A percentile compares a stretch with the other conserved stretches of the same genome.
Conservation (phyloP, 768 basidiomycete species). For the Boletellus sp. region DNA sequence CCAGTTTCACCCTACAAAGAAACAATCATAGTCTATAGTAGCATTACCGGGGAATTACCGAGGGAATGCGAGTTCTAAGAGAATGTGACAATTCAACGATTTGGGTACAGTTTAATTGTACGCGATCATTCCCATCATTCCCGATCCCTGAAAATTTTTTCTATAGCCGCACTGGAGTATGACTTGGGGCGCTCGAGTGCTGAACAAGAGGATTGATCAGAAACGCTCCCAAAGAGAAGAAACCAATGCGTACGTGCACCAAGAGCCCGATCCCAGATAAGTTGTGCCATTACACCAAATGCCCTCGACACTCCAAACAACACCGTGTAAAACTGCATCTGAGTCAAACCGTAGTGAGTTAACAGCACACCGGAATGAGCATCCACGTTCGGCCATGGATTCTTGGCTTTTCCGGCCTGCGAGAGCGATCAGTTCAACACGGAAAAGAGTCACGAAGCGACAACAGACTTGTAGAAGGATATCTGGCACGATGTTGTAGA, state of each 20-base stretch:
- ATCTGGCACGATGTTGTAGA: slow-evolving; percentile 83
- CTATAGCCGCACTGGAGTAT: slow-evolving; percentile 76
- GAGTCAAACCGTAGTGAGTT: slow-evolving; percentile 78
- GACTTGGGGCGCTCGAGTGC: slow-evolving; percentile 91
- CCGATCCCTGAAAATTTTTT: slow-evolving; percentile 65
- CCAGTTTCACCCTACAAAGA: too few species aligned
- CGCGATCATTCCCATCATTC: slow-evolving; percentile 4
- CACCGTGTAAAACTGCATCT: slow-evolving; percentile 97
- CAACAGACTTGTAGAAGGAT: slow-evolving; percentile 74
- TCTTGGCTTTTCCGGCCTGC: slow-evolving; percentile 88
- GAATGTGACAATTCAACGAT: too few species aligned
- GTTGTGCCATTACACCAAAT: slow-evolving; percentile 83
- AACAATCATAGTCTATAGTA: too few species aligned
- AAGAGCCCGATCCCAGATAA: slow-evolving; percentile 91
- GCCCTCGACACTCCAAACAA: slow-evolving; percentile 96
- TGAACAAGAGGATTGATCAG: slow-evolving; percentile 20
- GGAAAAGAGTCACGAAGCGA: not conserved
- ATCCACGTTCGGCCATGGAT: slow-evolving; percentile 96
- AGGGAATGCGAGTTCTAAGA: too few species aligned
- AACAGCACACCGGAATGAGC: slow-evolving; percentile 92
- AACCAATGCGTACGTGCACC: slow-evolving; percentile 68
- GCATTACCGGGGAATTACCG: too few species aligned
- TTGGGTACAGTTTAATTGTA: too few species aligned
- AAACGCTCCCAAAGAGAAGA: not conserved
- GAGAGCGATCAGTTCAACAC: not conserved